Base-by-base conservation (phyloP, 75 land plant species). In the Cryptomeria japonica region DNA sequence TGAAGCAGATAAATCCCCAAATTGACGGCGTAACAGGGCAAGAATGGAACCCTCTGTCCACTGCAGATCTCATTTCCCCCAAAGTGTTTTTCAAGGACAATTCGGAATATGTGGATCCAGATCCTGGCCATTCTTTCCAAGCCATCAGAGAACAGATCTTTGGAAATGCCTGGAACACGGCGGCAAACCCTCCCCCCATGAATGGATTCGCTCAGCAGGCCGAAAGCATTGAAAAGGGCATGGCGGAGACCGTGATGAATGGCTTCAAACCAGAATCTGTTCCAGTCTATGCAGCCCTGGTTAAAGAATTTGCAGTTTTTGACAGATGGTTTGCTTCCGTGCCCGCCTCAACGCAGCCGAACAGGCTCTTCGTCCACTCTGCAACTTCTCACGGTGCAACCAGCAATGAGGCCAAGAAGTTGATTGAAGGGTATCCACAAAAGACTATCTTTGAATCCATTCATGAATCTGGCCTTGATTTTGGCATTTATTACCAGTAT, bases 401-500 rank as follows among this genome's bases (percentile, higher is more conserved):
- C 72, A 87, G 91, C 88, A 93, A 93, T 56, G 77, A 49, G 34
- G 13, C 88, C 31, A 61, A 88, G 79, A 78, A 58, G 78, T 89
- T 94, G 14, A 87, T 89, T 0, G 64, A 22, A 12, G 98, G 98
- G 13, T 91, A 91, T 82, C 98, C 98, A 2, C 98, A 93, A 84
- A 84, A 89, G 53, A 93, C 96, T 8, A 94, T 94, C 34, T 94
- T 94, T 70, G 95, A 94, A 38, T 92, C 93, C 31, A 80, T 95
- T 3, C 34, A 89, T 75, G 90, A 94, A 53, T 88, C 89, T 5
- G 94, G 95, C 7, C 91, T 90, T 47, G 87, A 90, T 10, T 93
- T 93, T 80, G 93, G 94, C 6, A 94, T 95, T 36, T 95, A 95
- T 86, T 95, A 95, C 85, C 96, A 95, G 83, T 90, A 90, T 84